Conservation (phyloP, 345 rosid species). For the Reutealis trisperma region DNA sequence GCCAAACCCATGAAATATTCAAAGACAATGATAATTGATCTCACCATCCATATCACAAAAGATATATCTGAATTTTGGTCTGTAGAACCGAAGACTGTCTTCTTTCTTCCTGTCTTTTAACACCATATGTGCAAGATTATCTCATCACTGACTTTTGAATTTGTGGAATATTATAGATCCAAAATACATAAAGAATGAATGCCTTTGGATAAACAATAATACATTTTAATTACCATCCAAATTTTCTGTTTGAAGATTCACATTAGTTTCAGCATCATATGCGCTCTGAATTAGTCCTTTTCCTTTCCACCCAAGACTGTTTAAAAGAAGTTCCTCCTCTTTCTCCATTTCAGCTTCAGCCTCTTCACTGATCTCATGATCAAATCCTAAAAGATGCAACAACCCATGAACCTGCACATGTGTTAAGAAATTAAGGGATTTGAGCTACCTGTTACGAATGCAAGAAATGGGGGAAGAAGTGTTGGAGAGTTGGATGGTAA, state of each 20-base stretch:
- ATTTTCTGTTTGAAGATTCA: slow-evolving; percentile 40
- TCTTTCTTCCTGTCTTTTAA: slow-evolving; percentile 90
- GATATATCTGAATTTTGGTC: slow-evolving; percentile 89
- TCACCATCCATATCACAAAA: slow-evolving; percentile 99
- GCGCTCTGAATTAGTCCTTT: slow-evolving; percentile 93
- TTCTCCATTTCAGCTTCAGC: slow-evolving; percentile 97
- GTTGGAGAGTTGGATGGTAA: not conserved
- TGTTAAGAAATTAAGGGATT: not conserved
- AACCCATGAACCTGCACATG: slow-evolving; percentile 81
- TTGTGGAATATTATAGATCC: slow-evolving; percentile 9
- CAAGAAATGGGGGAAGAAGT: too few relatives aligned
- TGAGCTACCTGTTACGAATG: not conserved
- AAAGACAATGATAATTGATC: slow-evolving; percentile 25
- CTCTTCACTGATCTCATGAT: slow-evolving; percentile 89
- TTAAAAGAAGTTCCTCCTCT: slow-evolving; percentile 72
- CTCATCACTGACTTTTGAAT: slow-evolving; percentile 11
- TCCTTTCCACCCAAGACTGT: slow-evolving; percentile 91
- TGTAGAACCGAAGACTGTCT: slow-evolving; percentile 79
- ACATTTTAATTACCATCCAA: slow-evolving; percentile 55
- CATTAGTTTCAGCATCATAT: slow-evolving; percentile 46
- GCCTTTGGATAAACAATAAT: not conserved
- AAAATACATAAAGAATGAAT: slow-evolving; percentile 11
- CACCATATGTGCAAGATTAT: slow-evolving; percentile 42
- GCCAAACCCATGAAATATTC: slow-evolving; percentile 8
- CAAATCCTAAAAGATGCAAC: slow-evolving; percentile 90